Evolutionary conservation across 768 basidiomycete genomes (phyloP).

Genomic region (Tylopilus felleus): DNA sequence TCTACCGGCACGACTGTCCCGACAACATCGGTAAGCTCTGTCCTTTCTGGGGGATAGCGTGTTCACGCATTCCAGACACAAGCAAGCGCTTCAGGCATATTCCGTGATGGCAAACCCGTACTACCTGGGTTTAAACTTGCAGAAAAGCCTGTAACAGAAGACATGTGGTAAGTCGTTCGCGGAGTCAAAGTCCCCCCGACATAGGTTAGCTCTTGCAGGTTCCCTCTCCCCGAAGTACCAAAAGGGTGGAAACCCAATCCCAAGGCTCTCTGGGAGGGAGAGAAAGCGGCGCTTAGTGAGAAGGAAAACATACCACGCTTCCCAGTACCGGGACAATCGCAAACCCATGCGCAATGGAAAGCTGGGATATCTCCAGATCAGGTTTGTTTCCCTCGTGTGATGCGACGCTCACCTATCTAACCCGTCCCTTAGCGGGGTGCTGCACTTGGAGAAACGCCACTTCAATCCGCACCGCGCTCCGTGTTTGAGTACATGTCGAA

Average conservation of each 20-base stretch:
- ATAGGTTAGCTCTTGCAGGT: slow-evolving; percentile 48
- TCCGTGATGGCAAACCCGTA: slow-evolving; percentile 74
- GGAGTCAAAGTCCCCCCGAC: slow-evolving; percentile 12
- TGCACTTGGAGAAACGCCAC: slow-evolving; percentile 76
- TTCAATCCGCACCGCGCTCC: slow-evolving; percentile 68
- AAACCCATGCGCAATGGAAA: slow-evolving; percentile 51
- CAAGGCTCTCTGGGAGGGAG: slow-evolving; percentile 62
- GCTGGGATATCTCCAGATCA: slow-evolving; percentile 65
- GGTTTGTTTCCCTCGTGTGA: slow-evolving; percentile 40
- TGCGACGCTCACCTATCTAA: slow-evolving; percentile 2
- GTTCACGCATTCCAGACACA: slow-evolving; percentile 23
- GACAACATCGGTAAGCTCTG: slow-evolving; percentile 11
- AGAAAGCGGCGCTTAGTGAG: slow-evolving; percentile 34
- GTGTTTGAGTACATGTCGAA: slow-evolving; percentile 94
- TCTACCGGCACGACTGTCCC: slow-evolving; percentile 4
- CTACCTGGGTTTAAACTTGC: slow-evolving; percentile 75
- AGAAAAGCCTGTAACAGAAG: slow-evolving; percentile 62
- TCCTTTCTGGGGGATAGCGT: neutral
- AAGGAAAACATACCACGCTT: slow-evolving; percentile 44
- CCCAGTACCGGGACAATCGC: slow-evolving; percentile 21
- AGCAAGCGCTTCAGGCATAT: slow-evolving; percentile 30
- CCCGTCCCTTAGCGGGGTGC: slow-evolving; percentile 65
- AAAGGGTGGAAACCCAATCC: slow-evolving; percentile 86
- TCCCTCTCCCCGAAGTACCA: slow-evolving; percentile 79
- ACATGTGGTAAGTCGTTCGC: slow-evolving; percentile 53